Base-by-base conservation (phyloP, 2,329 filamentous ascomycete species). In the Exophiala phaeomuriformis region DNA sequence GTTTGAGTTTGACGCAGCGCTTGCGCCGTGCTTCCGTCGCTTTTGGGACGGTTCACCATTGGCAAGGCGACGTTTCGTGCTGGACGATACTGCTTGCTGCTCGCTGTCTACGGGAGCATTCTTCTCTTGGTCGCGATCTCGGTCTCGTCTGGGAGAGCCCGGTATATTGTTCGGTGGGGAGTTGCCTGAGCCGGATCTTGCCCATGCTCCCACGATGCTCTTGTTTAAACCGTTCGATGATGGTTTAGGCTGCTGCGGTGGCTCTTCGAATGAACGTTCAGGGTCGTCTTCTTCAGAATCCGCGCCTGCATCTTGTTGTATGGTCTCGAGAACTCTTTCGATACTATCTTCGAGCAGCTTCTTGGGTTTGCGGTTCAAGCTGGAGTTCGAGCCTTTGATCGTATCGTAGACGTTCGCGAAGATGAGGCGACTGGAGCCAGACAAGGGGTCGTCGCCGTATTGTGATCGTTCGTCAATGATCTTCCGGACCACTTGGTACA, bases 321-420 rank as follows among this genome's bases (percentile, higher is more conserved):
- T 75, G 12, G 89, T 81, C 5, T 84, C 80, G 10, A 96, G 72
- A 0, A 90, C 88, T 5, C 88, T 78, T 57, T 95, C 89, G 59
- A 97, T 88, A 35, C 86, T 85, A 59, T 93, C 87, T 67, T 95
- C 88, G 1, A 97, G 72, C 0, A 85, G 76, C 56, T 83, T 84
- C 69, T 93, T 95, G 37, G 88, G 89, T 61, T 86, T 83, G 27
- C 93, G 78, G 58, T 87, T 88, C 27, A 97, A 71, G 49, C 86
- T 90, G 0, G 90, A 95, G 67, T 96, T 96, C 9, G 90, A 95
- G 47, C 76, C 74, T 63, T 90, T 88, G 57, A 97, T 89, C 54
- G 80, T 81, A 37, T 90, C 84, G 67, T 93, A 95, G 1, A 94
- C 79, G 1, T 74, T 70, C 2, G 77, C 70, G 2, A 85, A 74